Base-by-base conservation (phyloP, 1,139 yeast species). In the Yamadazyma friedrichii region DNA sequence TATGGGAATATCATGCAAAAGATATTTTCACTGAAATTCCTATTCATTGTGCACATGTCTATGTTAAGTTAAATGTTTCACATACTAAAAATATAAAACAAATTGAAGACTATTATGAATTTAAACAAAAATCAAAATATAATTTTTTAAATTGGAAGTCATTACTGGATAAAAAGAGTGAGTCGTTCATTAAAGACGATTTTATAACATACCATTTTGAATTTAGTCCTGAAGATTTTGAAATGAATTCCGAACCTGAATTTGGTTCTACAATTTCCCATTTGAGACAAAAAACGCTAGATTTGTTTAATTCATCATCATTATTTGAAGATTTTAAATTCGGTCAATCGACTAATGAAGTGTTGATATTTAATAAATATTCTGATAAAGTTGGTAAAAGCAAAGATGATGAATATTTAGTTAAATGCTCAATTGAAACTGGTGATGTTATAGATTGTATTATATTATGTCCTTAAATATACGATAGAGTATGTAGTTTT, bases 191-290 rank as follows among this genome's bases (percentile, higher is more conserved):
- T 24, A 52, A 61, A 37, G 50, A 53, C 2, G 56, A 61, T 29
- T 81, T 80, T 29, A 61, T 83, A 17, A 70, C 66, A 35, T 85
- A 82, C 53, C 86, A 84, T 54, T 72, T 88, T 48, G 93, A 86
- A 54, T 87, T 88, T 60, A 78, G 88, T 34, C 89, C 91, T 0
- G 94, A 84, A 49, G 96, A 88, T 54, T 83, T 80, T 54, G 80
- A 70, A 53, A 55, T 57, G 57, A 74, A 58, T 64, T 73, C 59
- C 48, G 76, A 82, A 45, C 84, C 84, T 1, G 91, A 84, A 41
- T 75, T 70, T 50, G 95, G 95, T 1, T 79, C 89, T 8, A 77
- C 84, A 9, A 69, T 89, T 20, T 72, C 68, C 20, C 81, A 82
- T 49, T 67, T 88, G 44, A 71, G 89, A 44, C 52, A 62, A 2